Evolutionary conservation across 2,329 filamentous ascomycete species (phyloP).

Genomic region (Elsinoe necatrix): DNA sequence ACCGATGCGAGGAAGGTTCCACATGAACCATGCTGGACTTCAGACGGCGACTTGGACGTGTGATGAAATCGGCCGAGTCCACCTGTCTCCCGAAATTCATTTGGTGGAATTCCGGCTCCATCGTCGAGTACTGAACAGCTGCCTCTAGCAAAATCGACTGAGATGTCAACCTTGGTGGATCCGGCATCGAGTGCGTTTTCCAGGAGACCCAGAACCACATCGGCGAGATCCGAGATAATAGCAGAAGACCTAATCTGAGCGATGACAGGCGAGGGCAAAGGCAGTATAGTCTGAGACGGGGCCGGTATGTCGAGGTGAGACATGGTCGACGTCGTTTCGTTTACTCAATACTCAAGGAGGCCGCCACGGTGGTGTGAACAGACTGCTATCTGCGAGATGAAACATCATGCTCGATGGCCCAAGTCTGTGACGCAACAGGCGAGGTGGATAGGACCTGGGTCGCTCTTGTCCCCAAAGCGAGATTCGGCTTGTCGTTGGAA

Average conservation of each 20-base stretch:
- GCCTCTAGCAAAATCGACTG: constrained; percentile 66
- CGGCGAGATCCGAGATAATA: constrained; percentile 65
- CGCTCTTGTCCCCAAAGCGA: neutral
- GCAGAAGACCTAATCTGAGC: constrained; percentile 79
- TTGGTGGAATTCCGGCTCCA: constrained; percentile 64
- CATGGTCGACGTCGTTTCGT: constrained; percentile 10
- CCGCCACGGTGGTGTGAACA: neutral
- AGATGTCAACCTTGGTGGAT: constrained; percentile 59
- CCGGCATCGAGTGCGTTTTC: constrained; percentile 79
- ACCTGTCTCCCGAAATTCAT: constrained; percentile 62
- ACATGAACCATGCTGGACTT: constrained; percentile 53
- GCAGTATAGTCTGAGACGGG: constrained; percentile 43
- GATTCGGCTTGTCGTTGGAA: neutral
- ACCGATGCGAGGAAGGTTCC: constrained; percentile 74
- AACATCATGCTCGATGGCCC: neutral
- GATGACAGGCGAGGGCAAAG: constrained; percentile 60
- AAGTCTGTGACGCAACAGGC: no score
- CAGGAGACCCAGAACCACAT: constrained; percentile 61
- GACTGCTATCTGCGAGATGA: neutral
- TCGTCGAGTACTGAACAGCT: constrained; percentile 77
- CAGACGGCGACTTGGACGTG: constrained; percentile 60
- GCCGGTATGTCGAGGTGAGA: constrained; percentile 4
- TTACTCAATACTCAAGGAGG: neutral
- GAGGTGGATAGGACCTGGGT: neutral
- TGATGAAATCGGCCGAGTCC: constrained; percentile 59